These are phyloP conservation scores for Fusarium dimerum DNA, from an alignment of 2,329 filamentous ascomycete genomes.

Conservation along the genomic window DNA sequence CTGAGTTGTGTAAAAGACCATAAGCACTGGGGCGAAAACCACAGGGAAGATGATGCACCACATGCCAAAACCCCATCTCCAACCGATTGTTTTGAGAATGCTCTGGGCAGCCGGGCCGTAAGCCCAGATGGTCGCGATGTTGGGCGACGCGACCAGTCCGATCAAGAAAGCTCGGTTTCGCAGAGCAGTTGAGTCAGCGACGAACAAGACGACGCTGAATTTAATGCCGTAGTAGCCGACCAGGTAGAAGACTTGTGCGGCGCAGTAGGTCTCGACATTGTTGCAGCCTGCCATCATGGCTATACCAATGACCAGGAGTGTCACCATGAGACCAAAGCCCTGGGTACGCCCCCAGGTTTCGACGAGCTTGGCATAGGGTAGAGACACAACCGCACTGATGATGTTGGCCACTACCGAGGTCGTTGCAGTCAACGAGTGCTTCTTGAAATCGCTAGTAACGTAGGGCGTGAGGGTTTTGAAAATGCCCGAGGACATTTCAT, in stretches of 20 bases:
- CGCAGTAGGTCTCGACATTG: conserved; percentile 46
- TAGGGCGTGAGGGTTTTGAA: too few relatives aligned
- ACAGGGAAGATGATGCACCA: conserved; percentile 60
- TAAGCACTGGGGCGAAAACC: conserved; percentile 29
- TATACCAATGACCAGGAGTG: too few relatives aligned
- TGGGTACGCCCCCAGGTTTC: too few relatives aligned
- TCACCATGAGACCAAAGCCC: too few relatives aligned
- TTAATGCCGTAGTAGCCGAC: conserved; percentile 61
- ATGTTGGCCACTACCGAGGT: too few relatives aligned
- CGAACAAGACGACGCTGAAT: conserved; percentile 64
- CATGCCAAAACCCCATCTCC: conserved; percentile 49
- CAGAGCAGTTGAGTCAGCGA: conserved; percentile 67
- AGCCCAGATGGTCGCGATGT: conserved; percentile 50
- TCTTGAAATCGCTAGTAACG: too few relatives aligned
- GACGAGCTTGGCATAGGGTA: too few relatives aligned
- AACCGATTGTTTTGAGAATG: conserved; percentile 25
- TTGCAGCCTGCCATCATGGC: conserved; percentile 62
- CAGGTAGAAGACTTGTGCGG: conserved; percentile 65
- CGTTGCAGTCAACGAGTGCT: too few relatives aligned
- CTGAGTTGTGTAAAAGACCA: conserved; percentile 23
- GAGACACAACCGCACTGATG: too few relatives aligned
- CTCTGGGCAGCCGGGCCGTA: conserved; percentile 38
- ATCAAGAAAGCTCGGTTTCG: conserved; percentile 52
- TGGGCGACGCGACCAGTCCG: conserved; percentile 62
- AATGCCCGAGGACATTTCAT: too few relatives aligned